Base-by-base conservation (phyloP, 2,329 filamentous ascomycete species). In the Aschersonia sp. region DNA sequence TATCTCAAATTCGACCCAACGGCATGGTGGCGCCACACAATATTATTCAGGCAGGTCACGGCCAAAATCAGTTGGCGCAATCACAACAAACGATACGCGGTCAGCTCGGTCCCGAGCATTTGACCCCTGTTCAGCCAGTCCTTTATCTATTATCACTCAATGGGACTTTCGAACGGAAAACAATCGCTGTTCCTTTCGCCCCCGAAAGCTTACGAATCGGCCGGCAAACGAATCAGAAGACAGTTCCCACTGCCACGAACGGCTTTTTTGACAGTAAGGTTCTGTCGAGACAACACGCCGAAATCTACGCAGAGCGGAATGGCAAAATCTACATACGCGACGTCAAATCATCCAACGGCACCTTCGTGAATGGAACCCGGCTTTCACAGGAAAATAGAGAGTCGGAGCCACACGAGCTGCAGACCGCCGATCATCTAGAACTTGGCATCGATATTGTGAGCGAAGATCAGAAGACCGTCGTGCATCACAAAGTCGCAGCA, bases 211-310 rank as follows among this genome's bases (percentile, higher is more conserved):
- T 98, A 45, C 82, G 88, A 52, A 95, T 98, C 59, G 92, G 92
- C 43, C 84, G 92, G 44, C 92, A 98, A 66, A 98, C 92, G 22
- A 98, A 98, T 64, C 86, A 87, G 54, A 97, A 95, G 66, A 97
- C 92, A 0, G 77, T 94, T 10, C 92, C 92, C 0, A 95, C 89
- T 0, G 81, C 87, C 0, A 69, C 82, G 51, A 98, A 98, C 66
- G 92, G 92, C 37, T 98, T 85, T 65, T 98, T 98, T 59, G 92
- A 98, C 64, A 97, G 90, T 46, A 98, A 98, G 66, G 92, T 98
- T 30, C 76, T 98, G 30, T 97, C 92, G 40, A 77, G 92, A 57
- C 88, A 95, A 62, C 92, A 98, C 63, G 92, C 92, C 37, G 92
- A 98, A 63, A 84, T 98, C 39, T 97, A 88, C 80, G 88, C 92